These are phyloP conservation scores for Cadophora luteo-olivacea DNA, from an alignment of 2,329 filamentous ascomycete species.

Conservation along the genomic window DNA sequence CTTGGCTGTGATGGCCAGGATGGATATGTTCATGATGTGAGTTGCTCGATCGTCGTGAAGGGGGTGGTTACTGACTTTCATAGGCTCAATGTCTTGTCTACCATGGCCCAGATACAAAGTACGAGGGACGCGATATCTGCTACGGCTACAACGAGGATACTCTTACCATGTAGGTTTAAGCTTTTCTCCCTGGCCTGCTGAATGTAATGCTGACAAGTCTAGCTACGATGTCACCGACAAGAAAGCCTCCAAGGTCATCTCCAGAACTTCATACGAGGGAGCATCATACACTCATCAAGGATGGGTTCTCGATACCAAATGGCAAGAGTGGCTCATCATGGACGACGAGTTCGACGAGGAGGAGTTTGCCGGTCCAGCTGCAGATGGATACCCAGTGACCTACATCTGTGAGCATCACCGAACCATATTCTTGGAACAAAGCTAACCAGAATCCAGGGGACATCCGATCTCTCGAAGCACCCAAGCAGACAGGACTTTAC, in stretches of 20 bases:
- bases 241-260: constrained; percentile 49
- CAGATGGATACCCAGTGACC: constrained; percentile 54
- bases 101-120: constrained; percentile 35
- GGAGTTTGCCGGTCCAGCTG: constrained; percentile 48
- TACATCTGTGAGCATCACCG: constrained; percentile 51
- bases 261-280: constrained; percentile 55
- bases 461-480: constrained; percentile 48
- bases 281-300: constrained; percentile 59
- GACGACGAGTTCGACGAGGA: constrained; percentile 50
- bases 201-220: constrained; percentile 39
- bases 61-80: not conserved
- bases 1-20: constrained; percentile 55
- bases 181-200: too few relatives aligned
- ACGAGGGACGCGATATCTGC: constrained; percentile 34
- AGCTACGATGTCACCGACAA: constrained; percentile 52
- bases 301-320: constrained; percentile 37
- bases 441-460: constrained; percentile 38
- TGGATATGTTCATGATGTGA: constrained; percentile 43
- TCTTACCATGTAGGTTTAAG: constrained; percentile 38
- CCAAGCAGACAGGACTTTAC: constrained; percentile 52
- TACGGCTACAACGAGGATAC: constrained; percentile 45
- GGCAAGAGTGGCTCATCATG: constrained; percentile 26
- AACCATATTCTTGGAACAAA: not conserved
- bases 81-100: constrained; percentile 53
- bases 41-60: not conserved